Evolutionary conservation across 805 yeast species (phyloP).

Genomic region (Wickerhamiella nectarea): DNA sequence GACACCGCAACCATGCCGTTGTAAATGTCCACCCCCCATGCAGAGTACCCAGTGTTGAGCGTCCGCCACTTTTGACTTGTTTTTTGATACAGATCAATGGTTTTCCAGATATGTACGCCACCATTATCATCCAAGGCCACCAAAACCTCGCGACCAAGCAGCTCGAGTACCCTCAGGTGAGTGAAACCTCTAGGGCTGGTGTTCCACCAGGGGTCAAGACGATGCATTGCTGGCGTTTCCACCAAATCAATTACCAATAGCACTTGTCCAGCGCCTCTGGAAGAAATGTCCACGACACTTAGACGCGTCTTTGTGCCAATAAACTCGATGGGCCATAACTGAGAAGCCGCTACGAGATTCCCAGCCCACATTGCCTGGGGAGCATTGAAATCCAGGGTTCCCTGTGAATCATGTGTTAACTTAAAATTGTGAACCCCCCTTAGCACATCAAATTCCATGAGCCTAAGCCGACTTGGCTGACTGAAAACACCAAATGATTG

Average conservation of each 20-base stretch:
- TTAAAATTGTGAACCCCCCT: background rate
- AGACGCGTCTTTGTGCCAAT: conserved; percentile 1
- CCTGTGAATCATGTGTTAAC: background rate
- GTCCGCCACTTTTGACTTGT: background rate
- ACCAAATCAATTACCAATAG: background rate
- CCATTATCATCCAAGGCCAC: background rate
- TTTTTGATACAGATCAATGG: background rate
- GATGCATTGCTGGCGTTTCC: background rate
- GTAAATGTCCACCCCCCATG: conserved; percentile 8
- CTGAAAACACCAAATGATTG: background rate
- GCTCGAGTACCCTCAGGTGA: background rate
- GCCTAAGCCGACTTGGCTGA: background rate
- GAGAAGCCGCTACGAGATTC: conserved; percentile 2
- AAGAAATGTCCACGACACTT: background rate
- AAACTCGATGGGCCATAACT: conserved; percentile 6
- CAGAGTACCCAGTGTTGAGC: background rate
- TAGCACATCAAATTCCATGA: background rate
- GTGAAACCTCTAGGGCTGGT: conserved; percentile 1
- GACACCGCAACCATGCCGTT: background rate
- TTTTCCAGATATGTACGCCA: conserved; percentile 1
- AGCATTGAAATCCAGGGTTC: background rate
- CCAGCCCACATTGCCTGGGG: conserved; percentile 1
- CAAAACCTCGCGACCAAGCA: conserved; percentile 1
- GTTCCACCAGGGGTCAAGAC: conserved; percentile 4
- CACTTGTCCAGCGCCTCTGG: background rate